Base-by-base conservation (phyloP, 2,329 filamentous ascomycete genomes). In the Aspergillus tubingensis region DNA sequence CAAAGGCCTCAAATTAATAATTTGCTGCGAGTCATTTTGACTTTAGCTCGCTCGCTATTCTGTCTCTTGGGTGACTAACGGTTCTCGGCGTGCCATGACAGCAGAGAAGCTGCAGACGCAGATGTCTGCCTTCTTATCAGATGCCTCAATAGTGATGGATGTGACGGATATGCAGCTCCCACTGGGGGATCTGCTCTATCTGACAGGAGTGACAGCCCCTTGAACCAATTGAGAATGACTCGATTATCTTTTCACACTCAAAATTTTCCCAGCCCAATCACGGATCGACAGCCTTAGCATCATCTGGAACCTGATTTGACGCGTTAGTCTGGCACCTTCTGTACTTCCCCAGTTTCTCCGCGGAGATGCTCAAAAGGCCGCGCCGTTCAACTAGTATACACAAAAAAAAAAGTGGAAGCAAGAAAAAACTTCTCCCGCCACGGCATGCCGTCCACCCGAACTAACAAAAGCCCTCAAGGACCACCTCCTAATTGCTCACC, bases 381-480 rank as follows among this genome's bases (percentile, higher is more conserved):
- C 32, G 32, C 51, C 36, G 13, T 38, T 36, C 21, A 21, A 15
- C 30, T 30, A 54, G 39, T 7, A 17, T 43, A 21, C 30, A 23
- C n/a, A 27, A 27, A 38, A 25, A 27, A 38, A 25, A 53, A 39
- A 23, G 50, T 23, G 36, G 30, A 23, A 41, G 36, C 23, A 53
- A 47, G 39, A 47, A 56, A 56, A 57, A 51, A 57, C 30, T 57
- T 57, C 48, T 17, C 48, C 47, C 47, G 44, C 55, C 55, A 50
- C 38, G 32, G 47, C 55, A 36, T 55, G 53, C 53, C 43, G 43
- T 23, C 53, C 53, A 55, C 39, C 27, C 23, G 17, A 32, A 25
- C 39, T 11, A 21, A 6, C 23, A 15, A 44, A 30, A n/a, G n/a
- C 3, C 15, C 25, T 17, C 17, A 32, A 30, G 27, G 27, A 30